Conservation (phyloP, 257 asterid genomes). For the Datura wrightii region DNA sequence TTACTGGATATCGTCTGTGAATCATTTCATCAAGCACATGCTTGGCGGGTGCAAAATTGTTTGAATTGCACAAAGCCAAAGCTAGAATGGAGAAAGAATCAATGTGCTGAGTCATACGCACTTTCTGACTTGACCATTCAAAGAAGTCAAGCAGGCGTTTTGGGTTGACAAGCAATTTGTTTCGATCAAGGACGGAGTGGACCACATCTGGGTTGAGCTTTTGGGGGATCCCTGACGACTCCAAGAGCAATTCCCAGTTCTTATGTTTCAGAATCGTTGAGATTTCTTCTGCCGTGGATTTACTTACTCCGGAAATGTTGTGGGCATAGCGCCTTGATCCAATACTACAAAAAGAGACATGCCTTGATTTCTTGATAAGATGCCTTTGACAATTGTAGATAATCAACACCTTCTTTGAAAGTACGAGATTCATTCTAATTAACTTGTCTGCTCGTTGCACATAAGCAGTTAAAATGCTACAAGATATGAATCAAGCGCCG, state of each 20-base stretch:
- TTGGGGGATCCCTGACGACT: conserved; percentile 59
- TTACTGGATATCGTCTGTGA: conserved; percentile 50
- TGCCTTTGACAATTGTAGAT: not conserved
- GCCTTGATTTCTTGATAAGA: conserved; percentile 17
- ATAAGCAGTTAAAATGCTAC: not conserved
- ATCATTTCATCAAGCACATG: conserved; percentile 55
- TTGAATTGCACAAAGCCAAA: conserved; percentile 61
- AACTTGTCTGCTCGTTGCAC: not conserved
- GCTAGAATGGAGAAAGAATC: conserved; percentile 63
- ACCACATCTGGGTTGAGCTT: conserved; percentile 66
- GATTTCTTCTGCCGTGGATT: conserved; percentile 64
- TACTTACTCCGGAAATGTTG: conserved; percentile 45
- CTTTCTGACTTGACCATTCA: conserved; percentile 61
- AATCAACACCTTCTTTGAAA: not conserved
- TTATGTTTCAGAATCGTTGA: conserved; percentile 54
- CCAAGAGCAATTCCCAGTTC: conserved; percentile 69
- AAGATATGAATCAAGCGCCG: not conserved
- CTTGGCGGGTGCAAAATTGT: conserved; percentile 58
- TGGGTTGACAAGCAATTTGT: conserved; percentile 61
- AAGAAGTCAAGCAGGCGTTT: conserved; percentile 76
- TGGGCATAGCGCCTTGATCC: conserved; percentile 42
- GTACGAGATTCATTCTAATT: conserved; percentile 6
- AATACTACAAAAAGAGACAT: not conserved
- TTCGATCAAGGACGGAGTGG: conserved; percentile 57
- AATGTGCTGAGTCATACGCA: conserved; percentile 61